Evolutionary conservation across 768 basidiomycete species (phyloP).

Genomic region (Phaeolepiota aurea): DNA sequence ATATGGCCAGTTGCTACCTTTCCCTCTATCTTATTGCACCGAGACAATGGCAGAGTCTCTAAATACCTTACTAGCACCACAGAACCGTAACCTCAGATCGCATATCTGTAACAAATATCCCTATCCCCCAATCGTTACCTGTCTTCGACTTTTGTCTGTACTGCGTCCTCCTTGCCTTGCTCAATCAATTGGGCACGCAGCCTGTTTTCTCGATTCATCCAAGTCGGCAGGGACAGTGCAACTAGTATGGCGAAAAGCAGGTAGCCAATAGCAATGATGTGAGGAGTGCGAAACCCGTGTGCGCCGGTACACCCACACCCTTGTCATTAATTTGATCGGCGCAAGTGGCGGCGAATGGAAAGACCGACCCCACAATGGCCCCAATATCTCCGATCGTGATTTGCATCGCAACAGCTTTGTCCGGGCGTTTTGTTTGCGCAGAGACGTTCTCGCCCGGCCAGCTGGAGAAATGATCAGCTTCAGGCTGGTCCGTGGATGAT

Average conservation of each 20-base stretch:
- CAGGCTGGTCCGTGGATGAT: neutral
- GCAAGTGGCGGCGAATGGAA: neutral
- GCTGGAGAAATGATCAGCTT: conserved; percentile 17
- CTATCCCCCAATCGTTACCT: conserved; percentile 28
- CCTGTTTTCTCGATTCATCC: conserved; percentile 43
- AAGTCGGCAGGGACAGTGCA: conserved; percentile 33
- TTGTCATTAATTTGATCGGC: conserved; percentile 8
- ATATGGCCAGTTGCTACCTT: too few relatives aligned
- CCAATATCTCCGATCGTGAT: conserved; percentile 57
- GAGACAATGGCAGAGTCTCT: too few relatives aligned
- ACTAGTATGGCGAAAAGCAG: conserved; percentile 37
- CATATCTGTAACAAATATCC: conserved; percentile 30
- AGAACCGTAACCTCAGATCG: conserved; percentile 13
- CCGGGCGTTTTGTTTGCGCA: conserved; percentile 57
- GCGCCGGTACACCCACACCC: conserved; percentile 44
- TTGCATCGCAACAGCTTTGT: conserved; percentile 55
- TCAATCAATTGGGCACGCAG: conserved; percentile 25
- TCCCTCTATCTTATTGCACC: too few relatives aligned
- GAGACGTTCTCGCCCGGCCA: conserved; percentile 67
- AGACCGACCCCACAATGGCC: conserved; percentile 39
- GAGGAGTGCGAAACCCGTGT: conserved; percentile 43
- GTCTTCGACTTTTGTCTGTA: conserved; percentile 13
- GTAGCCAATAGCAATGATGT: conserved; percentile 55
- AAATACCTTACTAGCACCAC: neutral
- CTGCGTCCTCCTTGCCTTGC: conserved; percentile 13